Evolutionary conservation across 306 rosid species (phyloP), one percentile per base, ranked within the genome.

Genomic region (Herpetospermum pedunculosum): DNA sequence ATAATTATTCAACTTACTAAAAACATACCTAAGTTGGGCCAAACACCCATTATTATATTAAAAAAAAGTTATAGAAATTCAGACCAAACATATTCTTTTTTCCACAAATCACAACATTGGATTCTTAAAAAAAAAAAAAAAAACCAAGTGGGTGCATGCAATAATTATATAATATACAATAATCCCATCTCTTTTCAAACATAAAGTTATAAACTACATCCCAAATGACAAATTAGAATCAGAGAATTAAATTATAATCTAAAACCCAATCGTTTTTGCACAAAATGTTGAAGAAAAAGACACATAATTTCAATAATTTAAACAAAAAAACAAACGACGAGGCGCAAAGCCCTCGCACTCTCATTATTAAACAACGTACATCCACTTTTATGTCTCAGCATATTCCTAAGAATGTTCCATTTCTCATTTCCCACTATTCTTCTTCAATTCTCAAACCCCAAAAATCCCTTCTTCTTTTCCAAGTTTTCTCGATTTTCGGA

Each of bases 321-420:
- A 23, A 10, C 6, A 23, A 65, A 23, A 65, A 7, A 30, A 65
- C 32, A 47, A 71, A 28, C 84, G 85, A 89, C 84, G 92, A 87
- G 92, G 95, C 91, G 91, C 86, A 76, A 70, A 68, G 98, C 67
- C 78, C 55, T 83, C 77, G 88, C 83, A 68, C 60, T 48, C 16
- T 34, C 18, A 52, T 41, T 60, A 16, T 59, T 58, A 74, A 38
- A 79, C 82, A 80, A 72, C 32, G 11, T 30, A 34, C 68, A 40
- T 44, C 44, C 76, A 0, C 57, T 10, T 18, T n/a, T 13, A 12
- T 32, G 28, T 54, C 48, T 21, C 44, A 19, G 96, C 89, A 91
- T 91, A 91, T 91, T 89, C 95, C 75, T 26, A 1, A 43, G 91
- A 87, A 91, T 91, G 91, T 91, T 64, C 60, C 1, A 69, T 52